Evolutionary conservation across 2,329 filamentous ascomycete species (phyloP).

Genomic region (Aspergillus ruber): DNA sequence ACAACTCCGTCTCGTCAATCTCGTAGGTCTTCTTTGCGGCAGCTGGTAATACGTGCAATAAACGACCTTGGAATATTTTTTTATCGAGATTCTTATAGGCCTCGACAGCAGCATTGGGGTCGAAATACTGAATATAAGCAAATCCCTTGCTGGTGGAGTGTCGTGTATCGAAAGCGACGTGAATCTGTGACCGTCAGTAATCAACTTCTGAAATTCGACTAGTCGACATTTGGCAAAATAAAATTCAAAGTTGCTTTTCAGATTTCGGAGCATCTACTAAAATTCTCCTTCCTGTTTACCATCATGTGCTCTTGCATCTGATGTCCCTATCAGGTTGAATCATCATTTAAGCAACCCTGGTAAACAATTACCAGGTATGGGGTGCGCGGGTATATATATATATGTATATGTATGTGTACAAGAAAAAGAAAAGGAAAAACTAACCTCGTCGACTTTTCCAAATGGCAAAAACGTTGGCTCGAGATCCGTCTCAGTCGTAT

Average conservation of each 20-base stretch:
- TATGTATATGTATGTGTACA: neutral
- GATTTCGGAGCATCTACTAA: constrained; percentile 99
- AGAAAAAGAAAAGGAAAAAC: constrained; percentile 29
- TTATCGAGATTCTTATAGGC: constrained; percentile 78
- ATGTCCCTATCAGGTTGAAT: constrained; percentile 99
- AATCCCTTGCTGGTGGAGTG: constrained; percentile 79
- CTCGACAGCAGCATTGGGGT: constrained; percentile 65
- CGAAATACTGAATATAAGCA: constrained; percentile 73
- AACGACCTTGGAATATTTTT: constrained; percentile 82
- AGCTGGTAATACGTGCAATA: constrained; percentile 83
- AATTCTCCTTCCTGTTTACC: constrained; percentile 81
- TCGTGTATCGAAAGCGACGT: constrained; percentile 67
- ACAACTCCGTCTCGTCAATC: constrained; percentile 81
- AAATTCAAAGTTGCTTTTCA: constrained; percentile 49
- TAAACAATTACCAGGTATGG: neutral
- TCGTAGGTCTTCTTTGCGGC: constrained; percentile 73
- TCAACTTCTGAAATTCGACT: neutral
- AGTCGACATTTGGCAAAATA: neutral
- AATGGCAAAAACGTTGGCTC: constrained; percentile 62
- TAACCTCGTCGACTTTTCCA: constrained; percentile 81
- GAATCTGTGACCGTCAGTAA: constrained; percentile 61
- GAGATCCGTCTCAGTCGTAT: constrained; percentile 69
- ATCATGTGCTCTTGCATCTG: constrained; percentile 92
- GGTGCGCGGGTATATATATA: too few relatives aligned
- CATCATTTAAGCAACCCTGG: constrained; percentile 63